Percentiles rank a stretch among this genome's conserved stretches.
These are phyloP conservation scores for Adansonia rubrostipa DNA, from an alignment of 441 rosid species.

Conservation along the genomic window DNA sequence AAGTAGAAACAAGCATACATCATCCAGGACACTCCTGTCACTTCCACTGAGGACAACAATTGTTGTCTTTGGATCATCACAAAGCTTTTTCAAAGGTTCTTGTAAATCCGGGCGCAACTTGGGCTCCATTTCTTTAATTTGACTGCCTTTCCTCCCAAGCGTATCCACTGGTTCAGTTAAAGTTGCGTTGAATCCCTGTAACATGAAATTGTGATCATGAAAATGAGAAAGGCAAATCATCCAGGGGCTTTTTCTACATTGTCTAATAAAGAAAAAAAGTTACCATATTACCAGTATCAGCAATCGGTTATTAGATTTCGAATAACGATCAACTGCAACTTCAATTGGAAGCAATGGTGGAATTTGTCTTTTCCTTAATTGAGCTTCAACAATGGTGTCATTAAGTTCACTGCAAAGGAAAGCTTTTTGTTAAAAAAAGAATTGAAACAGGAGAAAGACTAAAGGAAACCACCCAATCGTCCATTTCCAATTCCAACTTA, in stretches of 20 bases:
- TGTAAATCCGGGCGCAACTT: slow-evolving; percentile 61
- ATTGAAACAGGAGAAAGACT: slow-evolving; percentile 2
- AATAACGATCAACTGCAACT: slow-evolving; percentile 52
- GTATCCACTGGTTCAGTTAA: slow-evolving; percentile 63
- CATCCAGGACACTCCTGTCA: slow-evolving; percentile 64
- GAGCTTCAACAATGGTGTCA: slow-evolving; percentile 82
- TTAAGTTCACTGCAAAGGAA: slow-evolving; percentile 67
- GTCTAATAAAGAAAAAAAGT: neutral
- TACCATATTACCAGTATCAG: slow-evolving; percentile 58
- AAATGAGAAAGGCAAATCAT: neutral
- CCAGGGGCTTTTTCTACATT: neutral
- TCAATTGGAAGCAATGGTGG: slow-evolving; percentile 69
- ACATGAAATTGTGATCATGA: slow-evolving; percentile 19
- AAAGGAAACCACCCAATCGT: slow-evolving; percentile 8
- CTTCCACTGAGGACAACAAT: slow-evolving; percentile 75
- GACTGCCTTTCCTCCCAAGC: slow-evolving; percentile 61
- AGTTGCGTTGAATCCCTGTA: slow-evolving; percentile 74
- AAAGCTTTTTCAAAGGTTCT: slow-evolving; percentile 60
- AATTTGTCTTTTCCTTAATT: slow-evolving; percentile 68
- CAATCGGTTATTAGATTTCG: slow-evolving; percentile 57
- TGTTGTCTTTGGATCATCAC: slow-evolving; percentile 60
- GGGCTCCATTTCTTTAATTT: slow-evolving; percentile 74
- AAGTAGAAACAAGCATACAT: slow-evolving; percentile 44
- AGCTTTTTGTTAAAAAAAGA: neutral
- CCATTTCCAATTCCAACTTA: neutral